Base-by-base conservation (phyloP, 2,329 filamentous ascomycete genomes). In the Tolypocladium guangdongense region DNA sequence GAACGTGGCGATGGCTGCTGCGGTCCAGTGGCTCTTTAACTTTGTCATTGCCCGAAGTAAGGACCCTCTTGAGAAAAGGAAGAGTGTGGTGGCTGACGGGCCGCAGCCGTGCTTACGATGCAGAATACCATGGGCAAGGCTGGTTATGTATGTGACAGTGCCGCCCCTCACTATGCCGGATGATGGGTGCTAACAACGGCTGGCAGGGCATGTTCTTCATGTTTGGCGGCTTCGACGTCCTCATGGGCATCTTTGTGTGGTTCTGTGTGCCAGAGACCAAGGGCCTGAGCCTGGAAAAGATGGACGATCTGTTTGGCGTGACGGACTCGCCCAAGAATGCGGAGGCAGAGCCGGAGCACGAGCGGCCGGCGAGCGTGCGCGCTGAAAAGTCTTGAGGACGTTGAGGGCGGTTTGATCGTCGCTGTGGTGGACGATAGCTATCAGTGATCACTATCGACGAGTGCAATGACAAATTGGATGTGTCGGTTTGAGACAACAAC, bases 1-100 rank as follows among this genome's bases (percentile, higher is more conserved):
- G 58, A 88, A 87, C 61, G 84, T 88, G 7, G 78, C 84, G 2
- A 73, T 88, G 48, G 84, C 78, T 0, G 84, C 85, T 0, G 82
- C 81, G 1, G 86, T 82, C 0, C 84, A 88, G 62, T 87, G 84
- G 84, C 67, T 88, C 5, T 88, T 88, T 67, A 89, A 89, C 64
- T 86, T 88, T 56, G 78, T 87, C 11, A 82, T 88, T 54, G 84
- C 85, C 2, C 72, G 82, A 54, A 82, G 66, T 68, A 58, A 60
- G 66, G 61, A 30, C 27, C 30, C 27, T 38, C 2, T 5, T 24
- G 7, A 22, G 6, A 16, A 45, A 3, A 35, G 38, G 4, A 49
- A 55, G 27, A 52, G 46, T 11, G 45, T 54, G 35, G 52, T 27
- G 32, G 32, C 24, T 22, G 43, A 47, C 27, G 7, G 30, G 43